A percentile compares a stretch with the other conserved stretches of the same genome.
These are phyloP conservation scores for Ogataea pini DNA, from an alignment of 805 yeast genomes.

Conservation along the genomic window DNA sequence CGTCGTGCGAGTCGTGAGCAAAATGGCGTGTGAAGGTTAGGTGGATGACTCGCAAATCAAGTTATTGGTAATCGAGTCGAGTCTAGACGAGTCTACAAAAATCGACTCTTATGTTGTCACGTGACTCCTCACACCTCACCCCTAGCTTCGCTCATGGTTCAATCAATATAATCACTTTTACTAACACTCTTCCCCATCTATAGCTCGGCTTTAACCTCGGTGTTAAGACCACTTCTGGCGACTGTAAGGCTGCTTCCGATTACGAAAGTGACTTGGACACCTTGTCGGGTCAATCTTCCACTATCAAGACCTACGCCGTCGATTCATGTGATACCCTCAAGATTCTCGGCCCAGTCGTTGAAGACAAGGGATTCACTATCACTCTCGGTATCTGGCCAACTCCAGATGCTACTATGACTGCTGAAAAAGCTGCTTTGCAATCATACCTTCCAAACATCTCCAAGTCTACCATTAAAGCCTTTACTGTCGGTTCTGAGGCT, in stretches of 20 bases:
- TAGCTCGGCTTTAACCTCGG: conserved; percentile 80
- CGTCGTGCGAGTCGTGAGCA: not conserved
- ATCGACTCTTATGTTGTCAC: too few relatives aligned
- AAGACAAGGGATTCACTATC: conserved; percentile 69
- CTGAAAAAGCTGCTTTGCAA: conserved; percentile 72
- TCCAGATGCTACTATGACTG: conserved; percentile 72
- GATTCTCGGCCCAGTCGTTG: conserved; percentile 84
- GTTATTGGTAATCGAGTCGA: too few relatives aligned
- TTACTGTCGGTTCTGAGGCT: conserved; percentile 95
- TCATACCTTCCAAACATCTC: conserved; percentile 72
- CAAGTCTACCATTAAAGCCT: conserved; percentile 65
- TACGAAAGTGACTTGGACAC: conserved; percentile 66
- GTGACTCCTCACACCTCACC: too few relatives aligned
- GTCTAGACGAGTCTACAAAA: too few relatives aligned
- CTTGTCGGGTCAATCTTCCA: conserved; percentile 58
- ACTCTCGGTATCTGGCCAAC: conserved; percentile 94
- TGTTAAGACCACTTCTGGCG: conserved; percentile 70
- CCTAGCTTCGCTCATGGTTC: too few relatives aligned
- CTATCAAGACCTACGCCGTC: conserved; percentile 84
- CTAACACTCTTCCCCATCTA: conserved; percentile 5
- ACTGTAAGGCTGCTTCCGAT: conserved; percentile 74
- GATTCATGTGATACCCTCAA: conserved; percentile 92
- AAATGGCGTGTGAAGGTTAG: too few relatives aligned
- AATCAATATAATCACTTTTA: not conserved
- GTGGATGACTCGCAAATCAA: too few relatives aligned